Evolutionary conservation across 1,284 basidiomycete species (phyloP), one percentile per base, ranked within the genome.

Genomic region (Wolfiporia cocos): DNA sequence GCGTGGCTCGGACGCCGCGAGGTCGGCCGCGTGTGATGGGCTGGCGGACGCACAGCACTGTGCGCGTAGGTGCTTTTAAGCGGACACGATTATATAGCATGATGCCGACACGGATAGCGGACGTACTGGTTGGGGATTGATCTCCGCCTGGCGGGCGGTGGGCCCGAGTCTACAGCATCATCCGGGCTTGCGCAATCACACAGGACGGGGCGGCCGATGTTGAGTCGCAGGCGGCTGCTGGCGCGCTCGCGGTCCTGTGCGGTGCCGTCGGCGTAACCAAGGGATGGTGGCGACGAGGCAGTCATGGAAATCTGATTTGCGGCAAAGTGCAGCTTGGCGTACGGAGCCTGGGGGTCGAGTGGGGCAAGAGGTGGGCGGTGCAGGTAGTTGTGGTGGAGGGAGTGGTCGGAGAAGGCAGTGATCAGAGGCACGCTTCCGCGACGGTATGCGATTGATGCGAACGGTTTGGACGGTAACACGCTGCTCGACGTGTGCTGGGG

Each of bases 81-180:
- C 21, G 44, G 46, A 45, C 29, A 29, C 19, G 36, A 40, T 31
- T 39, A 18, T 5, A 36, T 30, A 12, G 20, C 23, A 24, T n/a
- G 14, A 33, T 26, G 20, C 18, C 4, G 37, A 44, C n/a, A 36
- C 5, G 29, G n/a, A 34, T 22, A 41, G 43, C 39, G 10, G 26
- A 55, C 60, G 44, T 49, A 62, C 60, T 59, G 57, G 46, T 50
- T 53, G 19, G 56, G 49, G 33, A 59, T 49, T n/a, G 60, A 62
- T 39, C 54, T 52, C 31, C 55, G 53, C 36, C 58, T 50, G 18
- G 52, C 43, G 23, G 53, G 41, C 34, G 51, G 51, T 15, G 48
- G 38, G 43, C 43, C 49, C 33, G 38, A 29, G 30, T 37, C 34
- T 29, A 39, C 24, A 33, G 52, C 57, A 43, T 63, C 61, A 42